Base-by-base conservation (phyloP, 2,329 filamentous ascomycete genomes). In the Aureobasidium sp. region DNA sequence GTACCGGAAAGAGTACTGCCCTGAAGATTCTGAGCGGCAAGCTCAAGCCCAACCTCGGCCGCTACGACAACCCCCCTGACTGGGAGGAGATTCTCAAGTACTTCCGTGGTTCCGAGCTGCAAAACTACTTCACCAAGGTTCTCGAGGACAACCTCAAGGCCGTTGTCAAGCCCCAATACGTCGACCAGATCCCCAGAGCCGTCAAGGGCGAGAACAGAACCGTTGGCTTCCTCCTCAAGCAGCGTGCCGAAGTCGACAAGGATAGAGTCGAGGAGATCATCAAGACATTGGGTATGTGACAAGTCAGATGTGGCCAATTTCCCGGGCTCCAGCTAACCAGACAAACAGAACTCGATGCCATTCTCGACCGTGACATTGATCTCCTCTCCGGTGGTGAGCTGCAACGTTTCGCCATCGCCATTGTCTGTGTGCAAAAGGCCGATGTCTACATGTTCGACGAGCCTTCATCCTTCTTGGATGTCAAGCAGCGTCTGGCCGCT, bases 361-460 rank as follows among this genome's bases (percentile, higher is more conserved):
- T 99, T 67, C 85, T 90, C 75, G 90, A 97, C 68, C 90, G 95
- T 77, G 93, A 97, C 66, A 89, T 99, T 68, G 86, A 84, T 68
- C 83, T 90, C 39, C 85, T 99, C 29, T 99, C 94, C 66, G 95
- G 94, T 84, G 94, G 94, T 82, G 95, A 99, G 78, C 83, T 99
- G 72, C 94, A 99, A 78, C 89, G 94, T 77, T 99, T 99, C 71
- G 94, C 94, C 69, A 97, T 99, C 69, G 94, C 90, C 71, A 90
- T 93, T 57, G 91, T 96, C 65, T 96, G 92, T 71, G 92, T 97
- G 27, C 93, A 97, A 75, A 86, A 96, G 71, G 93, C 93, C 68
- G 94, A 99, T 75, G 91, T 96, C 11, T 99, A 99, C 82, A 97
- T 99, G 94, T 99, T 99, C 71, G 94, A 99, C 76, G 94, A 99